Base-by-base conservation (phyloP, 257 asterid genomes). In the Verbena officinalis region DNA sequence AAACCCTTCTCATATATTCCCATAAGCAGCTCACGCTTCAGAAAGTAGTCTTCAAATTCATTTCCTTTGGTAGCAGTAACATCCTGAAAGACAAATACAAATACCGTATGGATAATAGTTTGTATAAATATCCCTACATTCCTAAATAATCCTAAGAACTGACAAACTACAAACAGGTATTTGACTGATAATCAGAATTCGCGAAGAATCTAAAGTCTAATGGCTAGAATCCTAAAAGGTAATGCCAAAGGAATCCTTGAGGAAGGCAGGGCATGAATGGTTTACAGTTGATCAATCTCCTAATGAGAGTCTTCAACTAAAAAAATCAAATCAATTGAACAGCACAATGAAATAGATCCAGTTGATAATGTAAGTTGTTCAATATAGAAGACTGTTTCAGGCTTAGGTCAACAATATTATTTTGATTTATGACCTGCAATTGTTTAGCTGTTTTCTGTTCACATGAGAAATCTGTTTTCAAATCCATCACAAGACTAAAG, bases 41-140 rank as follows among this genome's bases (percentile, higher is more conserved):
- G 65, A 68, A 86, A 86, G 83, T 88, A 88, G 69, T 88, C 95
- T 75, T 88, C 96, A 46, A 88, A 88, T 71, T 88, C 95, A 75
- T 88, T 86, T 77, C 96, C 96, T 68, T 86, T 88, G 23, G 96
- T 86, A 13, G 96, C 96, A 43, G 95, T 88, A 42, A 88, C 95
- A 81, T 88, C 96, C 95, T 86, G 80, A 54, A 62, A 38, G 20
- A 50, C 8, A 72, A 44, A 67, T 34, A 21, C 61, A 21, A 51
- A 65, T 36, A 63, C 39, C 51, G 71, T 55, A 53, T 53, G 38
- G 31, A 51, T 20, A 42, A 17, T 53, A 45, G 4, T 42, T 11
- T 34, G 7, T 33, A 38, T 52, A 5, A 36, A 40, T 33, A n/a
- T 17, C 8, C 67, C 21, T 55, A 59, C 24, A 53, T 54, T 39